Conservation (phyloP, 2,329 filamentous ascomycete species). For the Fusarium oligoseptatum region DNA sequence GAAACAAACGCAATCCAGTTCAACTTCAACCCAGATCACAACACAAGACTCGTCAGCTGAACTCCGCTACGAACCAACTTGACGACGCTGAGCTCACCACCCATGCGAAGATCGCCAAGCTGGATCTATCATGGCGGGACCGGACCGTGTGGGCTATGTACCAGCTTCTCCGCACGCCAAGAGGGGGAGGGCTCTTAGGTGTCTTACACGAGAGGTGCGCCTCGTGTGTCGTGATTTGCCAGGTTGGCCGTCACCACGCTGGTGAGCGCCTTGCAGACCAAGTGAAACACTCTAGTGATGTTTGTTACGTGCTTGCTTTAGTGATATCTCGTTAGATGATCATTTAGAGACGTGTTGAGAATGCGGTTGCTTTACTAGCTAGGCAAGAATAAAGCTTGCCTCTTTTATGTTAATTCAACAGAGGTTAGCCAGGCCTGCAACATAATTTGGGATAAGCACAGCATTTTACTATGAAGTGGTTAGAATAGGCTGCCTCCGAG, state of each 20-base stretch:
- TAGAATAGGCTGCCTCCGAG: neutral
- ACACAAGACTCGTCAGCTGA: neutral
- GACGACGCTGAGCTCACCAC: neutral
- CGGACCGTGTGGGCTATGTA: neutral
- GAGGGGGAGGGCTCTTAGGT: neutral
- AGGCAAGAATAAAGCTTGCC: neutral
- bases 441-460: neutral
- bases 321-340: neutral
- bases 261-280: neutral
- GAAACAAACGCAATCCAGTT: neutral
- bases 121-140: neutral
- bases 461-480: neutral
- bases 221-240: neutral
- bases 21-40: neutral
- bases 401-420: neutral
- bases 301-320: neutral
- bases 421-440: neutral
- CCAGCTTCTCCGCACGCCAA: neutral
- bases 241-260: neutral
- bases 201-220: neutral
- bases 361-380: neutral
- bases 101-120: neutral
- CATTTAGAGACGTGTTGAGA: neutral
- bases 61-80: neutral
- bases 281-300: neutral